phyloP scores from a whole-genome alignment of 202 grass and related monocot genomes.

The Hordeum pubiflorum region DNA sequence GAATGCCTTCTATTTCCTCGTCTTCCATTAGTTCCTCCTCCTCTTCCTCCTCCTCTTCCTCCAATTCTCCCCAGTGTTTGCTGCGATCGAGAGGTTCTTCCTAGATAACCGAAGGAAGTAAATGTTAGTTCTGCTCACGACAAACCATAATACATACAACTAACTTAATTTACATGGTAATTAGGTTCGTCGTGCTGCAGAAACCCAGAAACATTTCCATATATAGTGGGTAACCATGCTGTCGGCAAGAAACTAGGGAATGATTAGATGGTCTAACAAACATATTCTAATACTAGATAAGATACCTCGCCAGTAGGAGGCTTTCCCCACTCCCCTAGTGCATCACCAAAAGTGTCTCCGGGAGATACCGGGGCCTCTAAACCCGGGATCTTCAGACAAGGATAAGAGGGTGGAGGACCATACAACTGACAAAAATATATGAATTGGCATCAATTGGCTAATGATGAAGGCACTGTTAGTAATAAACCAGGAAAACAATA shows the following conservation, averaged over 20 bases:
- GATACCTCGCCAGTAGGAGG: slow-evolving; percentile 81
- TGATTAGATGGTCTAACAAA: not conserved
- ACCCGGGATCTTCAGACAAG: slow-evolving; percentile 72
- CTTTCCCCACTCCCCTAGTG: slow-evolving; percentile 86
- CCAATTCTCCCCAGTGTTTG: slow-evolving; percentile 93
- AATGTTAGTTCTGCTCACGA: not conserved
- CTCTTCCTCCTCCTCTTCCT: slow-evolving; percentile 52
- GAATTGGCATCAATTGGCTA: slow-evolving; percentile 4
- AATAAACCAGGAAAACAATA: not conserved
- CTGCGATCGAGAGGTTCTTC: slow-evolving; percentile 78
- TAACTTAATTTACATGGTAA: slow-evolving; percentile 44
- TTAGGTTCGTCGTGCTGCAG: slow-evolving; percentile 69
- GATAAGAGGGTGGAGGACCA: slow-evolving; percentile 84
- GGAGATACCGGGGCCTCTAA: slow-evolving; percentile 70
- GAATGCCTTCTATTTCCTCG: slow-evolving; percentile 71
- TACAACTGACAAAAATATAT: slow-evolving; percentile 41
- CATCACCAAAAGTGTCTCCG: slow-evolving; percentile 70
- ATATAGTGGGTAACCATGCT: slow-evolving; percentile 67
- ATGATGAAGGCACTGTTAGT: not conserved
- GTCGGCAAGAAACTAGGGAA: not conserved
- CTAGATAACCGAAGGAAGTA: slow-evolving; percentile 1
- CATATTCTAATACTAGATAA: not conserved
- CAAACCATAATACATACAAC: not conserved
- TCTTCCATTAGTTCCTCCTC: slow-evolving; percentile 64
- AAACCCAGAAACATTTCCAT: slow-evolving; percentile 81